These are phyloP conservation scores for Scleroderma bovista DNA, from an alignment of 768 basidiomycete species.

Conservation along the genomic window DNA sequence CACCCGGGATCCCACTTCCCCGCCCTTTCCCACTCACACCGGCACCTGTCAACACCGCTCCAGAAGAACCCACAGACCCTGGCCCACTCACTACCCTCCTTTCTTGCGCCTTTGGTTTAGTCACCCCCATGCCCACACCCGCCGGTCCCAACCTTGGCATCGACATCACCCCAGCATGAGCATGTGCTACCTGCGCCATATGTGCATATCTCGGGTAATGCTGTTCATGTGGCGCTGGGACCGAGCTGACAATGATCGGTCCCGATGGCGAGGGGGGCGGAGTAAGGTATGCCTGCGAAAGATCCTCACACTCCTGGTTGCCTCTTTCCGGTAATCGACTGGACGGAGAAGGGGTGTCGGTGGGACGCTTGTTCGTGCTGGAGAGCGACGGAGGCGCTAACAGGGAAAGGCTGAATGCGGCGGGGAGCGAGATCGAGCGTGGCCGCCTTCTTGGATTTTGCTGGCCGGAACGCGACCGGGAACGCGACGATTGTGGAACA, in stretches of 20 bases:
- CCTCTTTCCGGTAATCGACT: not conserved
- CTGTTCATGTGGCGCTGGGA: constrained; percentile 15
- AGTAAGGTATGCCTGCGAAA: constrained; percentile 25
- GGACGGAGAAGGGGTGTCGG: not conserved
- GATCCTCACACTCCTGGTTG: constrained; percentile 14
- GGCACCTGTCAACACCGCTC: not conserved
- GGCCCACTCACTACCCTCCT: constrained; percentile 1
- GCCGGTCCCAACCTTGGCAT: not conserved
- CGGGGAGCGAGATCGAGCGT: constrained; percentile 24
- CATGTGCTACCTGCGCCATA: constrained; percentile 13
- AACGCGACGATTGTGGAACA: constrained; percentile 3
- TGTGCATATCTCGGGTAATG: constrained; percentile 26
- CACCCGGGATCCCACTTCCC: constrained; percentile 7
- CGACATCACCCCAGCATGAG: not conserved
- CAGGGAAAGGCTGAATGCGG: not conserved
- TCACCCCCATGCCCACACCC: not conserved
- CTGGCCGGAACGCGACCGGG: not conserved
- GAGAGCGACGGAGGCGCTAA: constrained; percentile 8
- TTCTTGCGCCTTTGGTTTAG: not conserved
- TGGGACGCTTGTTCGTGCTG: constrained; percentile 7
- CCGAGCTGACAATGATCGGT: constrained; percentile 16
- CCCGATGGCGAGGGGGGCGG: constrained; percentile 23
- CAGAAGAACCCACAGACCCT: not conserved
- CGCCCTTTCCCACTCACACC: constrained; percentile 5
- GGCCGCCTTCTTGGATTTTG: constrained; percentile 4